Evolutionary conservation across 305 asterid species (phyloP).

Genomic region (Solanum chacoense): DNA sequence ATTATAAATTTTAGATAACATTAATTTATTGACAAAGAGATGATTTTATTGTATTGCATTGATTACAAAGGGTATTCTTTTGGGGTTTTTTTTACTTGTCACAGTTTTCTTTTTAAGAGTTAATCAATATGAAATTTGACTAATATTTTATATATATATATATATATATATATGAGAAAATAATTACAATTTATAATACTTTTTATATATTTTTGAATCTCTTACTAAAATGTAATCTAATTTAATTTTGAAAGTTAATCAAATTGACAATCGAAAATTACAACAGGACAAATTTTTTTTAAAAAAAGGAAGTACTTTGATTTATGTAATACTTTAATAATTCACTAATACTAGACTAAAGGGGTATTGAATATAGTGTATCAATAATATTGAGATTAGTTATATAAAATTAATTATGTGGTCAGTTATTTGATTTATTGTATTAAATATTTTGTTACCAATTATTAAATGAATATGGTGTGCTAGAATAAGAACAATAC

Average conservation of each 20-base stretch:
- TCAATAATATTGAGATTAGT: not conserved
- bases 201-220: too few relatives aligned
- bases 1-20: too few relatives aligned
- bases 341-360: not conserved
- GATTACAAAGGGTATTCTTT: not conserved
- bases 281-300: too few relatives aligned
- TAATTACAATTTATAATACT: accelerated
- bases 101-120: too few relatives aligned
- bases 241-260: accelerated
- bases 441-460: not conserved
- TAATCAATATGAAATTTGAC: accelerated
- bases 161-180: not conserved
- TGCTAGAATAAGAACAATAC: not conserved
- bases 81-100: too few relatives aligned
- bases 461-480: not conserved
- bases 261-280: not conserved
- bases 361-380: not conserved
- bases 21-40: accelerated
- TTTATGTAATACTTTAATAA: too few relatives aligned
- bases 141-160: too few relatives aligned
- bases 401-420: not conserved
- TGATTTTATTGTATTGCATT: not conserved
- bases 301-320: not conserved
- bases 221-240: not conserved
- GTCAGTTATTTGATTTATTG: not conserved